These are phyloP conservation scores for Mycena vulgaris DNA, from an alignment of 768 basidiomycete species.

Conservation along the genomic window DNA sequence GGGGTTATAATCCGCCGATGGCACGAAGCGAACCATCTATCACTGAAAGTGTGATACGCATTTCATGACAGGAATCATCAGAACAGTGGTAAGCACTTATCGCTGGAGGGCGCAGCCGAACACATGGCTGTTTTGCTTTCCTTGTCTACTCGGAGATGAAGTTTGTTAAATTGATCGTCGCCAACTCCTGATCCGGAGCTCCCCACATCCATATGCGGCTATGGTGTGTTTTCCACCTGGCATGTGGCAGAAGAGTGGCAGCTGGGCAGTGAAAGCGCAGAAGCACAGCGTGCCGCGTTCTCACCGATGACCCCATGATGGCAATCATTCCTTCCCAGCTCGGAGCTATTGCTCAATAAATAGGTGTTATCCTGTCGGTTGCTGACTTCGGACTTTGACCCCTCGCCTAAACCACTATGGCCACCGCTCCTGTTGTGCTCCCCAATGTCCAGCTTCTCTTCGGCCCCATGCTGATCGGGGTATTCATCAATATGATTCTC, in stretches of 20 bases:
- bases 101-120: too few relatives aligned
- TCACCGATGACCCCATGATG: not conserved
- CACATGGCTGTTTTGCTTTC: too few relatives aligned
- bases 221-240: not conserved
- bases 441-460: constrained; percentile 51
- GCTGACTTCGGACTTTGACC: not conserved
- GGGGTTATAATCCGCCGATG: not conserved
- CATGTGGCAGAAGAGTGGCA: constrained; percentile 8
- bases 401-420: constrained; percentile 24
- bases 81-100: too few relatives aligned
- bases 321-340: not conserved
- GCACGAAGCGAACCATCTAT: not conserved
- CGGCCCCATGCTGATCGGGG: constrained; percentile 29
- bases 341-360: not conserved
- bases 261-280: not conserved
- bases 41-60: not conserved
- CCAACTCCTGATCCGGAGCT: not conserved
- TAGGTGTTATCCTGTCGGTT: not conserved
- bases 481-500: constrained; percentile 60
- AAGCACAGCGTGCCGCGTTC: not conserved
- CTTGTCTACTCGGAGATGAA: too few relatives aligned
- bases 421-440: constrained; percentile 18
- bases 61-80: not conserved
- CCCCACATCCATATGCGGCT: constrained; percentile 8
- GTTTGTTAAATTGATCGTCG: not conserved